Evolutionary conservation across 176 grass and related monocot genomes (phyloP), one percentile per base, ranked within the genome.

Genomic region (Triticum monococcum): DNA sequence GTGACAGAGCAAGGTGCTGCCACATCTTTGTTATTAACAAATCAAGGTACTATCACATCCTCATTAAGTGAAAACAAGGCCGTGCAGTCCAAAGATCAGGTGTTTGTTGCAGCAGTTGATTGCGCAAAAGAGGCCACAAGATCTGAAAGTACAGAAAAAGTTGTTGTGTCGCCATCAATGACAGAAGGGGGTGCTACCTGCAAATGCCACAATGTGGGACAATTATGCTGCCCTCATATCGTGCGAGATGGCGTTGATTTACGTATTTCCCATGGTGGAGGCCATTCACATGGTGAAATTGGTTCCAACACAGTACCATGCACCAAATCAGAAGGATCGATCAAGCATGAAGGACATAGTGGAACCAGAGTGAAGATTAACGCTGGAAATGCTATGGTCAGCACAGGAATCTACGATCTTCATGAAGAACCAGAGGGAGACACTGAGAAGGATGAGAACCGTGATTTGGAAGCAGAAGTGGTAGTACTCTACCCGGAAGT

Each of bases 311-410:
- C 60, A 56, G 43, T 79, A 69, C 23, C 66, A 41, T 86, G 70
- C 69, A 40, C 60, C 69, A 75, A 75, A 81, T 40, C 79, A 76
- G 79, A 87, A 56, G 22, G 38, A 52, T 26, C 40, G 28, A 75
- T 75, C 67, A 81, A 71, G 48, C 57, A 86, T 10, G 48, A 61
- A 86, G 48, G 48, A n/a, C 75, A 79, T 28, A 32, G 7, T 45
- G 24, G 65, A 59, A 71, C 38, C 12, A 25, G 8, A 75, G 31
- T 61, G 50, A 77, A 20, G 17, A 35, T 7, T 31, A 76, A 59
- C 57, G 16, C 33, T 77, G 63, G 23, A 17, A 83, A 77, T 60
- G 16, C 48, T 68, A 8, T 60, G 33, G 30, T 18, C 16, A 7
- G 18, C 26, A 57, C 46, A 43, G 5, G 14, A 38, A 28, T 75